Base-by-base conservation (phyloP, 768 basidiomycete genomes). In the Tulasnella sp. region DNA sequence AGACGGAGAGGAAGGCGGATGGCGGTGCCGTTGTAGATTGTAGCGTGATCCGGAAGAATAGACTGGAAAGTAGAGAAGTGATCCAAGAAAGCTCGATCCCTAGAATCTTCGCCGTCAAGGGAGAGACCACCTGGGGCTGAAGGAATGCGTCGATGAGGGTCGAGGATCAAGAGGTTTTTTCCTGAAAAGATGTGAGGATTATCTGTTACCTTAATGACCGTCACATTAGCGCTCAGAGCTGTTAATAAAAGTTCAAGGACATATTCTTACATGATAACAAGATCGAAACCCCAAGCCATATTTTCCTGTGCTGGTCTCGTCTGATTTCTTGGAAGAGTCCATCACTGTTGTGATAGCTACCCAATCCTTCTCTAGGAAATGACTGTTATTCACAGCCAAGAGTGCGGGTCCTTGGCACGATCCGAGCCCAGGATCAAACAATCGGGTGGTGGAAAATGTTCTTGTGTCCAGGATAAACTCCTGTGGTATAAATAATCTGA, bases 1-100 rank as follows among this genome's bases (percentile, higher is more conserved):
- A 63, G 66, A 4, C 79, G 72, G 15, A 80, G 65, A 0, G 79
- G 78, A 19, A 79, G 73, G 1, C 79, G 72, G 34, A 79, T 73
- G 44, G 76, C 64, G 0, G 79, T 73, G 0, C 77, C 77, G 21
- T 41, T 45, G 2, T 63, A 76, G 34, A 31, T 15, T 10, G 4
- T 24, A 27, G 38, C 54, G 12, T n/a, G 9, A 22, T n/a, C 34
- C 31, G 17, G 29, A 43, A 56, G 38, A 42, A 56, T 48, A 19
- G 25, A 19, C 4, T 21, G 11, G 42, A 56, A 56, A 3, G 54
- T 34, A 1, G 24, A 11, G 45, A 56, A 56, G 31, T 53, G 51
- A 2, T 31, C 51, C 1, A 41, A 4, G 22, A 22, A 53, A 19
- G 12, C 17, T 31, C 51, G 2, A 31, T 30, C 1, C 22, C 22